These are phyloP conservation scores for Tylopilus sp. DNA, from an alignment of 1,284 basidiomycete species.

Conservation along the genomic window DNA sequence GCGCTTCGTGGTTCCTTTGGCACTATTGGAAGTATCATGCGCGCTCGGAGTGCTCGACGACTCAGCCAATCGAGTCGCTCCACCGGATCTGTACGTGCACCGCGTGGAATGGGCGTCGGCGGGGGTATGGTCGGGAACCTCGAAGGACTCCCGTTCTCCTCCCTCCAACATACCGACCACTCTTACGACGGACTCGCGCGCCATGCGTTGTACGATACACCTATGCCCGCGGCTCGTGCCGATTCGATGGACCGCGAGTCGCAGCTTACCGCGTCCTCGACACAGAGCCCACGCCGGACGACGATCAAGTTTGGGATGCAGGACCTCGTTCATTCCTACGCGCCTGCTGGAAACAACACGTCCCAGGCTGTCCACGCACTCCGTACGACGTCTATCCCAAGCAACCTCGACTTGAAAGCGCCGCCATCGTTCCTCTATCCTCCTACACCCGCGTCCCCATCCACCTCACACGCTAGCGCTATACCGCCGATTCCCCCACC, in stretches of 20 bases:
- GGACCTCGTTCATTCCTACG: conserved; percentile 74
- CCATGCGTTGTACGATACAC: conserved; percentile 81
- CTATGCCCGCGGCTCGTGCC: conserved; percentile 45
- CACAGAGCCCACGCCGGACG: conserved; percentile 47
- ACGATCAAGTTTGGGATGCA: conserved; percentile 74
- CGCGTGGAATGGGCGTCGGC: conserved; percentile 27
- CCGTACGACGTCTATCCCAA: conserved; percentile 24
- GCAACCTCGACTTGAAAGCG: conserved; percentile 22
- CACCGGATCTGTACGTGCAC: conserved; percentile 30
- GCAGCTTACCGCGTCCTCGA: conserved; percentile 25
- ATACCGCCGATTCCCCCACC: conserved; percentile 22
- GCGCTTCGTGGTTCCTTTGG: conserved; percentile 88
- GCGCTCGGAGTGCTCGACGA: conserved; percentile 68
- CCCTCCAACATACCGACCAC: conserved; percentile 28
- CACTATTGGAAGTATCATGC: conserved; percentile 84
- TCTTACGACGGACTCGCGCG: conserved; percentile 52
- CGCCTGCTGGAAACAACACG: conserved; percentile 44
- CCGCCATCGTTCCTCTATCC: conserved; percentile 30
- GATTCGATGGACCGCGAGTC: conserved; percentile 32
- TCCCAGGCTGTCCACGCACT: conserved; percentile 53
- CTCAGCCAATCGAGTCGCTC: conserved; percentile 58
- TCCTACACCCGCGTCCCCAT: conserved; percentile 12
- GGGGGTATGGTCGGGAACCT: conserved; percentile 30
- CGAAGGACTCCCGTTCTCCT: conserved; percentile 26
- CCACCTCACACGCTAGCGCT: not conserved